phyloP scores from a whole-genome alignment of 1,139 yeast species.

The Diutina sp. region DNA sequence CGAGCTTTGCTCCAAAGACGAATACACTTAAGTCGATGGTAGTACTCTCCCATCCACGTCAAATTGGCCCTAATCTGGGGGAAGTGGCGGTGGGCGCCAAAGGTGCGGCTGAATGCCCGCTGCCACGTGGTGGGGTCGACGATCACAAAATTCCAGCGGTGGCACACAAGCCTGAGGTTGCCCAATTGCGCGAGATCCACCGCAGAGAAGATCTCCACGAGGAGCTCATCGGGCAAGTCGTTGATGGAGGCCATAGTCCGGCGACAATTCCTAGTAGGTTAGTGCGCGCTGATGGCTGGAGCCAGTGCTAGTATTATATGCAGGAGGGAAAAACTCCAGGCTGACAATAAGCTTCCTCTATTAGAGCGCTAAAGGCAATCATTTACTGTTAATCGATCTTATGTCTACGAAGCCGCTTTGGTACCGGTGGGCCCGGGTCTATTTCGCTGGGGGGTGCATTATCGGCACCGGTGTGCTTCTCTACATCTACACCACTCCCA shows the following conservation, averaged over 20 bases:
- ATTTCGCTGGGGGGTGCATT: slow-evolving; percentile 42
- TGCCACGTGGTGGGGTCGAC: slow-evolving; percentile 53
- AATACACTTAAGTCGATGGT: slow-evolving; percentile 27
- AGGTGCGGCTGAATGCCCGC: slow-evolving; percentile 35
- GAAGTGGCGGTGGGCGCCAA: slow-evolving; percentile 29
- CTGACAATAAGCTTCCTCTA: neutral
- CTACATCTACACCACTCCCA: slow-evolving; percentile 64
- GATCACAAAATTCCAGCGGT: slow-evolving; percentile 35
- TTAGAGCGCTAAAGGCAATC: too few relatives aligned
- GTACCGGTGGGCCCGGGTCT: slow-evolving; percentile 44
- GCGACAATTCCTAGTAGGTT: too few relatives aligned
- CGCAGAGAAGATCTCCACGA: slow-evolving; percentile 41
- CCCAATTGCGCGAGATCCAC: slow-evolving; percentile 44
- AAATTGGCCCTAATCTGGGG: slow-evolving; percentile 43
- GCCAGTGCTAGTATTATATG: neutral
- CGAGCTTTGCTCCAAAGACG: slow-evolving; percentile 42
- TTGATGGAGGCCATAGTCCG: slow-evolving; percentile 9
- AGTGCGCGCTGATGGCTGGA: neutral
- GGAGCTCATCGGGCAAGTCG: slow-evolving; percentile 44
- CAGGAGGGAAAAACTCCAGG: neutral
- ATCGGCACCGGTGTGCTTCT: slow-evolving; percentile 56
- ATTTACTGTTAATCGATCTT: too few relatives aligned
- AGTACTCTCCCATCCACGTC: slow-evolving; percentile 46
- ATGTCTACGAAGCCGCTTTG: neutral
- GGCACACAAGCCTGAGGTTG: slow-evolving; percentile 40